Conservation (phyloP, 495 filamentous ascomycete species). For the Eremomyces bilateralis region DNA sequence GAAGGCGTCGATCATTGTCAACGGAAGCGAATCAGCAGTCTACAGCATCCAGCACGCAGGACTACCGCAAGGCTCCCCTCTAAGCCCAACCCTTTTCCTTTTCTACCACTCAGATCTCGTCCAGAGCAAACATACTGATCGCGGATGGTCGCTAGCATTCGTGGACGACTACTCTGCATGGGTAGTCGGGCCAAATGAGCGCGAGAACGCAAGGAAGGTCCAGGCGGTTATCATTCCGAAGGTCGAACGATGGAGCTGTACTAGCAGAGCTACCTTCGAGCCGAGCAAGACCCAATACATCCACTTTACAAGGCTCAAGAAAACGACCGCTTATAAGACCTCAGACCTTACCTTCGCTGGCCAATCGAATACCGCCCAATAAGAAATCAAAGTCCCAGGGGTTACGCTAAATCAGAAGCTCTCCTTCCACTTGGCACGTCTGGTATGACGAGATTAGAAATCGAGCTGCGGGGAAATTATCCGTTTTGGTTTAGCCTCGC, state of each 20-base stretch:
- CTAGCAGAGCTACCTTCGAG: constrained; percentile 9
- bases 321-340: no score
- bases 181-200: constrained; percentile 6
- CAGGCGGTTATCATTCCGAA: constrained; percentile 8
- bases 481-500: no score
- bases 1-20: constrained; percentile 11
- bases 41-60: constrained; percentile 7
- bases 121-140: constrained; percentile 2
- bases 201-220: constrained; percentile 7
- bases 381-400: no score
- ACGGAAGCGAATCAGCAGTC: constrained; percentile 1
- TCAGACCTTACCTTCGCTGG: no score
- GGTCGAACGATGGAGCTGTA: constrained; percentile 8
- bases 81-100: constrained; percentile 15
- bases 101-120: constrained; percentile 18
- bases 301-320: no score
- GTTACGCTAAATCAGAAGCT: no score
- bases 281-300: neutral
- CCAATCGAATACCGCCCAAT: no score
- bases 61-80: constrained; percentile 14
- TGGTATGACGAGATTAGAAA: no score
- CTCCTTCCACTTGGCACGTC: no score
- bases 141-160: constrained; percentile 11
- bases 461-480: no score
- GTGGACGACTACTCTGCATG: constrained; percentile 13